Conservation (phyloP, 2,329 filamentous ascomycete genomes). For the Diaporthe sp. region DNA sequence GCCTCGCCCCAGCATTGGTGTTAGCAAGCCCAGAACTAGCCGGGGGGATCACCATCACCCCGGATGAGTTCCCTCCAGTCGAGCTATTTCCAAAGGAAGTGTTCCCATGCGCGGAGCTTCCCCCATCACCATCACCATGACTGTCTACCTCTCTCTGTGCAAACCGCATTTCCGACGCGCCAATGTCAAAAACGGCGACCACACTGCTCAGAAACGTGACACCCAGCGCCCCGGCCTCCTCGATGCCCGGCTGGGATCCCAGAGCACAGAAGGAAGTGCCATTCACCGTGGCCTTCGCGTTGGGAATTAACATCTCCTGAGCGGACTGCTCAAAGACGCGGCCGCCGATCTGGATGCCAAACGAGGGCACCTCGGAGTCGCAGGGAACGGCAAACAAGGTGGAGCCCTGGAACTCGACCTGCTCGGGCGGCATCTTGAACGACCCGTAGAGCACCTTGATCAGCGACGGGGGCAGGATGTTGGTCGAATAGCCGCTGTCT, state of each 20-base stretch:
- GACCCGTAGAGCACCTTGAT: conserved; percentile 44
- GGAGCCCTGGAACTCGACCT: conserved; percentile 42
- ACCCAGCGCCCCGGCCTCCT: conserved; percentile 42
- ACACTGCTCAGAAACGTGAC: conserved; percentile 49
- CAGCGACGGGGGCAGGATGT: conserved; percentile 40
- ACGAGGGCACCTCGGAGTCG: conserved; percentile 47
- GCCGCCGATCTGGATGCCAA: conserved; percentile 48
- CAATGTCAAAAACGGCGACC: conserved; percentile 51
- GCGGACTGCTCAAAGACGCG: conserved; percentile 46
- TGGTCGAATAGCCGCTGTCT: conserved; percentile 37
- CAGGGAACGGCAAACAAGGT: conserved; percentile 46
- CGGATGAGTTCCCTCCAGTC: not conserved
- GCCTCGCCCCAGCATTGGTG: not conserved
- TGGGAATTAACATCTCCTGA: conserved; percentile 48
- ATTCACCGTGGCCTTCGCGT: conserved; percentile 43
- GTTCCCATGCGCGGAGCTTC: not conserved
- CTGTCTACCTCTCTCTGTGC: conserved; percentile 36
- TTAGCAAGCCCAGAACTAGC: conserved; percentile 2
- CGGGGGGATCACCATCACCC: not conserved
- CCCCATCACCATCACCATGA: not conserved
- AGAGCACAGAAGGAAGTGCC: conserved; percentile 46
- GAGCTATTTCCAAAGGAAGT: not conserved
- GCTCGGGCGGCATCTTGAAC: conserved; percentile 46
- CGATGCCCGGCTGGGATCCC: conserved; percentile 47
- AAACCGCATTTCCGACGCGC: conserved; percentile 50